Evolutionary conservation across 1,139 yeast species (phyloP), one percentile per base, ranked within the genome.

Genomic region (Diutina neorugosa): DNA sequence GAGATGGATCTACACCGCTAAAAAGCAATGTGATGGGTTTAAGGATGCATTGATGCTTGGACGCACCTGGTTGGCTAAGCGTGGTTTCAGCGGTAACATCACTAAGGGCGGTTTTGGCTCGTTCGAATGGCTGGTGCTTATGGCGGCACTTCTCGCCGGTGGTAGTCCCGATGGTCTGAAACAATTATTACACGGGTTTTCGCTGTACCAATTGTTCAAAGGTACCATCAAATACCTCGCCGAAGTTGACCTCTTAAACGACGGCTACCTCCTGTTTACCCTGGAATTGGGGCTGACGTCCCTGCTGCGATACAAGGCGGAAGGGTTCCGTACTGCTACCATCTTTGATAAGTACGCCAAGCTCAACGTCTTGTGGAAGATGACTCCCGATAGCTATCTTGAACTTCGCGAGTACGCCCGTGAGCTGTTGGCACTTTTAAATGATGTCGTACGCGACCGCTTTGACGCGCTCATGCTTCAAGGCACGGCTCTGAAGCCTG

Each of bases 121-220:
- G 60, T 89, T 89, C 65, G 98, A 93, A 69, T 90, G 90, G 68
- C 84, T 93, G 25, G 71, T 85, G 50, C 68, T 91, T 52, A 80
- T 89, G 83, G 84, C 96, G 49, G 86, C 90, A 1, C 71, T 93
- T 55, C 71, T 93, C 47, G 82, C 84, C 58, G 96, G 97, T 60
- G 96, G 96, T 60, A 94, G 95, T 53, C 66, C 73, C 11, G 77
- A 76, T 58, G 91, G 94, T 20, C 84, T 84, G 61, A 84, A 82
- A 61, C 83, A 89, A 37, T 72, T 93, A 55, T 68, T 90, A 51
- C 84, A 84, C 60, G 98, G 98, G 1, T 91, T 86, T 65, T 88
- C 96, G 3, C 85, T 95, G 31, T 93, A 90, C 65, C 98, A 93
- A 68, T 70, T 93, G 54, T 93, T 93, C 71, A 90, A 88, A 65